Conservation (phyloP, 345 rosid species). For the Erodium maritimum region DNA sequence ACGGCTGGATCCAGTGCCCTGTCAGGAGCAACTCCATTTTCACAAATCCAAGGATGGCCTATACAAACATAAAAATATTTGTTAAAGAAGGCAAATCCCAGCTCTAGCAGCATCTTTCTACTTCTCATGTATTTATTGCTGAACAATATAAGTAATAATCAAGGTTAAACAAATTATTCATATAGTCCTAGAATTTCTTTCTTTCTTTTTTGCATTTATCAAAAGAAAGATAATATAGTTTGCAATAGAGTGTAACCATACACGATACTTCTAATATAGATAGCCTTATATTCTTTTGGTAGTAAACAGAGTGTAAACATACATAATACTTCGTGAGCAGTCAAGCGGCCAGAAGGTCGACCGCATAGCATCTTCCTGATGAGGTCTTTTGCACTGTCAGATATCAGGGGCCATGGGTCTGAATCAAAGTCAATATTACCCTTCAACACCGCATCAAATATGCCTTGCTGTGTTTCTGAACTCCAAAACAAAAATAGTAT, state of each 20-base stretch:
- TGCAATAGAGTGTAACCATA: conserved; percentile 23
- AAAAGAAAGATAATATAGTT: no score
- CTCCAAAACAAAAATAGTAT: no score
- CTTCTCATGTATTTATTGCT: no score
- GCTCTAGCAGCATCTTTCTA: no score
- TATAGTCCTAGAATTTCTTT: neutral
- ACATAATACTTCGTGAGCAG: conserved; percentile 96
- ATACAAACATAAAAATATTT: conserved; percentile 1
- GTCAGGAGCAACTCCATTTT: conserved; percentile 99
- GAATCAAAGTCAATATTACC: conserved; percentile 64
- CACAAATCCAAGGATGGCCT: conserved; percentile 99
- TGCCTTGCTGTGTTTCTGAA: no score
- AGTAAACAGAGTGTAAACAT: conserved; percentile 19
- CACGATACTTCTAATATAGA: conserved; percentile 85
- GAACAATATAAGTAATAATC: no score
- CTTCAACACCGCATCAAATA: no score
- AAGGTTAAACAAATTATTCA: no score
- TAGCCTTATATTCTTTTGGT: no score
- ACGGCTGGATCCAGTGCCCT: conserved; percentile 90
- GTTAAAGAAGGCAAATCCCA: no score
- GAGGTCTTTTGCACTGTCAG: conserved; percentile 82
- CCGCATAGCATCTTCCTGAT: conserved; percentile 81
- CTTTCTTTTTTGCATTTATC: neutral
- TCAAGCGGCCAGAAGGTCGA: conserved; percentile 56
- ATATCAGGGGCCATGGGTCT: conserved; percentile 94